Evolutionary conservation across 768 basidiomycete genomes (phyloP), one percentile per base, ranked within the genome.

Genomic region (Podaxis sp.): DNA sequence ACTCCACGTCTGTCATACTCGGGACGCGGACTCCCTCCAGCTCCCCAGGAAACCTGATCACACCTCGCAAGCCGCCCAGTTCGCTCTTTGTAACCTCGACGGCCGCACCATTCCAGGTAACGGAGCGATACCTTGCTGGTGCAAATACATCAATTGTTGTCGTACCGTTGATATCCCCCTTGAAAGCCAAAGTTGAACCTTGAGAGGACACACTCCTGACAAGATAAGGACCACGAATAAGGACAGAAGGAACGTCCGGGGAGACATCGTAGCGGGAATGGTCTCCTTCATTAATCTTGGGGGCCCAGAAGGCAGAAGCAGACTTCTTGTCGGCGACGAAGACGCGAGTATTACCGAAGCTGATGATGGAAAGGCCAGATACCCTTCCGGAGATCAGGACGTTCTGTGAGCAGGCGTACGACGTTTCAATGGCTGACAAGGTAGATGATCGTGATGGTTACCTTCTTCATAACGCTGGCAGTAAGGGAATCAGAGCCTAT

Each of bases 291-390:
- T 67, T 61, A 1, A 90, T 72, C 19, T 80, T 80, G 1, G 89
- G 88, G 1, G 82, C 80, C 80, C 85, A 90, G 72, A 88, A 84
- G 3, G 81, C 82, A 9, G 79, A 80, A 1, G 86, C 85, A 3
- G 84, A 82, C 55, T 74, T 72, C n/a, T 84, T 78, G 67, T 90
- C 88, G 7, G 81, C 80, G 64, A 82, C 82, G 25, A 89, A 77
- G 56, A 90, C 69, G 36, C 87, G 70, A 4, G 70, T 74, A 36
- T 78, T 77, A 0, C 79, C 82, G 57, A 82, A 76, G 17, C 79
- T 68, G 59, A 80, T 73, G n/a, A 85, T 69, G 2, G 70, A 67
- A 4, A 75, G 54, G 9, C 74, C 74, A 5, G 71, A 71, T 0
- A 82, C 79, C 11, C 78, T 72, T 7, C 71, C 76, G 17, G 80